phyloP scores from a whole-genome alignment of 2,329 filamentous ascomycete species.

The Nigrograna mackinnonii region DNA sequence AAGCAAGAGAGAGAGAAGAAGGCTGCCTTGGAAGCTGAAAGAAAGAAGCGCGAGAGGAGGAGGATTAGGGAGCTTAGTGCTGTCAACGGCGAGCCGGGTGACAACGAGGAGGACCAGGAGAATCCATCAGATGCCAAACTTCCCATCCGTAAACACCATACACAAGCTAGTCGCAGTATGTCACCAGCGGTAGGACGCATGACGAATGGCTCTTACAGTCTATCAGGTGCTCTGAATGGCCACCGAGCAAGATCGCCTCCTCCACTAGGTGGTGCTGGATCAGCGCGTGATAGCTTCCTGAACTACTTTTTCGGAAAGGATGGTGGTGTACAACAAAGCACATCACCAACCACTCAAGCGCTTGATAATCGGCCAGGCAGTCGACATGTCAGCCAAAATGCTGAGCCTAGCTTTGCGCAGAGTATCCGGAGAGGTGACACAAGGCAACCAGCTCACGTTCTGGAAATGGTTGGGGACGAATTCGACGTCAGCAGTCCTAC shows the following conservation, averaged over 20 bases:
- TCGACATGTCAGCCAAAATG: constrained; percentile 77
- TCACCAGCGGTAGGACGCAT: constrained; percentile 73
- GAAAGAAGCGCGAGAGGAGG: constrained; percentile 80
- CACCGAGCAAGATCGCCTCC: constrained; percentile 64
- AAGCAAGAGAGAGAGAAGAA: constrained; percentile 95
- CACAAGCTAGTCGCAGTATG: constrained; percentile 73
- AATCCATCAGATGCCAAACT: constrained; percentile 60
- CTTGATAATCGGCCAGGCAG: constrained; percentile 44
- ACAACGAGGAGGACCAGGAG: constrained; percentile 63
- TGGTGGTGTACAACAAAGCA: constrained; percentile 56
- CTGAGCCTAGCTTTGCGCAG: constrained; percentile 81
- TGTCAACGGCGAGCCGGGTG: constrained; percentile 66
- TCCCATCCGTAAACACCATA: constrained; percentile 63
- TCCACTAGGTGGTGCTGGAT: constrained; percentile 59
- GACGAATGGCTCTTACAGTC: constrained; percentile 61
- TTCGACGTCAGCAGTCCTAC: constrained; percentile 36
- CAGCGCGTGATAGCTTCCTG: constrained; percentile 86
- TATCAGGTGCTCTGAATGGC: constrained; percentile 71
- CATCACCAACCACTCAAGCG: constrained; percentile 46
- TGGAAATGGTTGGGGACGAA: constrained; percentile 46
- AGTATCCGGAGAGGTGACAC: constrained; percentile 74
- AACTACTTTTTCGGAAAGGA: constrained; percentile 99
- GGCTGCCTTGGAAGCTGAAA: constrained; percentile 77
- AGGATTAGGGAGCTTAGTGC: constrained; percentile 79
- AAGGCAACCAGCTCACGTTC: constrained; percentile 52